A percentile compares a stretch with the other conserved stretches of the same genome.
These are phyloP conservation scores for Calonectria henricotiae DNA, from an alignment of 2,329 filamentous ascomycete species.

Conservation along the genomic window DNA sequence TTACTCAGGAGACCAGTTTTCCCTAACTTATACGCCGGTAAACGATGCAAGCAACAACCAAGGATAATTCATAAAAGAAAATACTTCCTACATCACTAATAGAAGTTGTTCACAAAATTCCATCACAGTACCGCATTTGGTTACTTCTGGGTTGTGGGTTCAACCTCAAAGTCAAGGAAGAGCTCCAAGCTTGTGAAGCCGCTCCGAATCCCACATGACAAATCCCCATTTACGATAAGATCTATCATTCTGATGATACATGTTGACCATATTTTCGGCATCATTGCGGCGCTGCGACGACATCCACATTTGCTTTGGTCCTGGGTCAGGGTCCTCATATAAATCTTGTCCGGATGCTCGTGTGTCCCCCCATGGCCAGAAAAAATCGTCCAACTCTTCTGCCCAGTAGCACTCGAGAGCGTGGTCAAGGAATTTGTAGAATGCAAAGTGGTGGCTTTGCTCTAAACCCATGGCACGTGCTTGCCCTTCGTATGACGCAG, in stretches of 20 bases:
- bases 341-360: neutral
- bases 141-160: too few relatives aligned
- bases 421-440: constrained; percentile 16
- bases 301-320: constrained; percentile 6
- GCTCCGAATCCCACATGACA: constrained; percentile 7
- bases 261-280: constrained; percentile 10
- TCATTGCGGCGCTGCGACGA: neutral
- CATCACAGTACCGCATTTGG: neutral
- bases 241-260: constrained; percentile 14
- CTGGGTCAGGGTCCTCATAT: constrained; percentile 2
- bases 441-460: constrained; percentile 1
- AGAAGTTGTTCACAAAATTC: neutral
- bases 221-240: constrained; percentile 12
- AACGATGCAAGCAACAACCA: neutral
- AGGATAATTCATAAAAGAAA: neutral
- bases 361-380: neutral
- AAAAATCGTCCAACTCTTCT: neutral
- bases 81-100: neutral
- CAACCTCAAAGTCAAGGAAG: constrained; percentile 1
- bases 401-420: constrained; percentile 8
- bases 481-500: neutral
- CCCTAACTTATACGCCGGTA: neutral
- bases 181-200: neutral
- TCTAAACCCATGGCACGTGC: neutral
- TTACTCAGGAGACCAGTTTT: neutral